Percentiles rank a stretch among this genome's conserved stretches.
phyloP scores from a whole-genome alignment of 2,329 filamentous ascomycete genomes.

The Paecilomyces dactylethromorphus region DNA sequence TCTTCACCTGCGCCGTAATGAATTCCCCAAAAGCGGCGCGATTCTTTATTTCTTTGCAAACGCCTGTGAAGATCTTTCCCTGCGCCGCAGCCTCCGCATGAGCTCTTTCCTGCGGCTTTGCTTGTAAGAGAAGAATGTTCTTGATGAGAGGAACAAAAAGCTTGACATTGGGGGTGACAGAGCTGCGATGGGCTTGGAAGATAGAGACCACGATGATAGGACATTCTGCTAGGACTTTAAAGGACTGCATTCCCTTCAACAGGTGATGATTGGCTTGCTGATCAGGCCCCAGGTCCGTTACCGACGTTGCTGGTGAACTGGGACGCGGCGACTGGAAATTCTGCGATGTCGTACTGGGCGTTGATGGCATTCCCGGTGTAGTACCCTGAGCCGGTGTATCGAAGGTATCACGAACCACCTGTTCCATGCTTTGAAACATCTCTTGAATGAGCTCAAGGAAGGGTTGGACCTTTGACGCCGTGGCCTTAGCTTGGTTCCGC shows the following conservation, averaged over 20 bases:
- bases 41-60: conserved; percentile 90
- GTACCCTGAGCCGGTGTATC: conserved; percentile 62
- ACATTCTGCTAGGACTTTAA: conserved; percentile 96
- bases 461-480: conserved; percentile 74
- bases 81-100: conserved; percentile 76
- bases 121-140: conserved; percentile 77
- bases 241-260: conserved; percentile 93
- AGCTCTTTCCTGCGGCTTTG: conserved; percentile 85
- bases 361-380: conserved; percentile 45
- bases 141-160: conserved; percentile 93
- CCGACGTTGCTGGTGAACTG: conserved; percentile 76
- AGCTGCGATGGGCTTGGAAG: conserved; percentile 82
- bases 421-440: conserved; percentile 91
- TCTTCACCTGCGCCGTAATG: conserved; percentile 96
- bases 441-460: conserved; percentile 91
- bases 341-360: conserved; percentile 47
- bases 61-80: conserved; percentile 80
- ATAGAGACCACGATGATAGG: conserved; percentile 98
- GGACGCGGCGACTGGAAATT: conserved; percentile 84
- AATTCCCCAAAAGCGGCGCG: conserved; percentile 93
- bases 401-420: conserved; percentile 90
- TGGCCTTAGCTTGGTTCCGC: conserved; percentile 80
- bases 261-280: conserved; percentile 76
- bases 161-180: conserved; percentile 78
- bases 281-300: conserved; percentile 74